Conservation (phyloP, 192 early-diverging fungal species). For the Jimgerdemannia flammicorona region DNA sequence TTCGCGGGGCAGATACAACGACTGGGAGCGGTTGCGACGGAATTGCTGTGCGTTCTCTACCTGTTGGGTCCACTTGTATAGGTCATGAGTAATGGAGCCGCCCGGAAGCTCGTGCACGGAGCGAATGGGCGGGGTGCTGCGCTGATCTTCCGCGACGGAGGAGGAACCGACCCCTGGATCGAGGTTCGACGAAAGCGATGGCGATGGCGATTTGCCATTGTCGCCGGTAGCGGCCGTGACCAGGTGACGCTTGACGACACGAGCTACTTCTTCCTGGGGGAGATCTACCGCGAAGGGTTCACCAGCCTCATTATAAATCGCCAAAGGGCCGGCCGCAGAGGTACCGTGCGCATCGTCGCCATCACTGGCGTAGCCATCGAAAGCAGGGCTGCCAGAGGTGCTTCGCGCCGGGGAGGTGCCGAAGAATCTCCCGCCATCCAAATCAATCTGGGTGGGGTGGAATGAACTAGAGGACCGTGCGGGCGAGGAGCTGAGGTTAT, state of each 20-base stretch:
- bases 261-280: constrained; percentile 28
- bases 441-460: not conserved
- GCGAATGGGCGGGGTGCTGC: constrained; percentile 18
- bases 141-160: constrained; percentile 2
- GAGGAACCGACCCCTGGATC: constrained; percentile 28
- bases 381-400: not conserved
- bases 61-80: constrained; percentile 87
- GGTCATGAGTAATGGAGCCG: constrained; percentile 80
- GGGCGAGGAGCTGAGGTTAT: not conserved
- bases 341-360: not conserved
- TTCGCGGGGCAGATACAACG: constrained; percentile 49
- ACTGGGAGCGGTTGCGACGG: constrained; percentile 42
- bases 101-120: constrained; percentile 55
- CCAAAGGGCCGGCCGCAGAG: not conserved
- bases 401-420: not conserved
- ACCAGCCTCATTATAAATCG: not conserved
- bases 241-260: constrained; percentile 28
- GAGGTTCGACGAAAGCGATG: constrained; percentile 20
- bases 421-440: not conserved
- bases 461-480: not conserved
- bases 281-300: constrained; percentile 1
- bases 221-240: constrained; percentile 23
- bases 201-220: constrained; percentile 19
- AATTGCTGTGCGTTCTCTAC: constrained; percentile 45
- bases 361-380: not conserved